Conservation (phyloP, 768 basidiomycete genomes). For the Suillus subluteus region DNA sequence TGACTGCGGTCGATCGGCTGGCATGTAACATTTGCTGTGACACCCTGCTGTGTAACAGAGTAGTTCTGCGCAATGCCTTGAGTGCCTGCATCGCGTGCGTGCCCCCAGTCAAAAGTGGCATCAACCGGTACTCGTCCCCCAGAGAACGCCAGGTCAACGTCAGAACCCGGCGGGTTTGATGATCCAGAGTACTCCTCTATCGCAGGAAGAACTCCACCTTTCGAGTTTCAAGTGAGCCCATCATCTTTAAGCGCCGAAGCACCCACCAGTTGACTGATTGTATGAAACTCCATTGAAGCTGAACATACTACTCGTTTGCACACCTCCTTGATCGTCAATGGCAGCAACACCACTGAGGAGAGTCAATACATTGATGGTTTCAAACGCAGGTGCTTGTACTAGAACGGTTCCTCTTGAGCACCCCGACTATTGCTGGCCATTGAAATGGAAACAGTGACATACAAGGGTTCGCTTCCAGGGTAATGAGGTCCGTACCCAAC, state of each 20-base stretch:
- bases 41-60: slow-evolving; percentile 20
- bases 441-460: not conserved
- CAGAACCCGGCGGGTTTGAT: not conserved
- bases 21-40: slow-evolving; percentile 20
- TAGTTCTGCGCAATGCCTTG: slow-evolving; percentile 6
- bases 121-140: not conserved
- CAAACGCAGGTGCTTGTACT: not conserved
- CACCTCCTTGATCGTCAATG: not conserved
- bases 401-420: not conserved
- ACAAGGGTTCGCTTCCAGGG: fast-evolving
- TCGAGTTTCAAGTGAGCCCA: not conserved
- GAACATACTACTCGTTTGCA: not conserved
- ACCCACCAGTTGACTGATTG: slow-evolving; percentile 4
- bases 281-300: slow-evolving; percentile 8
- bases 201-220: slow-evolving; percentile 4
- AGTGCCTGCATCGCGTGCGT: not conserved
- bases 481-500: not conserved
- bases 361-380: not conserved
- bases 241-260: not conserved
- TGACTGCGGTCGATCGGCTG: slow-evolving; percentile 4
- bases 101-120: not conserved
- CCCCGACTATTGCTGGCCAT: not conserved
- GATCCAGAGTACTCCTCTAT: slow-evolving; percentile 1
- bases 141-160: not conserved
- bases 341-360: slow-evolving; percentile 3